Evolutionary conservation across 2,329 filamentous ascomycete species (phyloP).

Genomic region (Juglanconis juglandina): DNA sequence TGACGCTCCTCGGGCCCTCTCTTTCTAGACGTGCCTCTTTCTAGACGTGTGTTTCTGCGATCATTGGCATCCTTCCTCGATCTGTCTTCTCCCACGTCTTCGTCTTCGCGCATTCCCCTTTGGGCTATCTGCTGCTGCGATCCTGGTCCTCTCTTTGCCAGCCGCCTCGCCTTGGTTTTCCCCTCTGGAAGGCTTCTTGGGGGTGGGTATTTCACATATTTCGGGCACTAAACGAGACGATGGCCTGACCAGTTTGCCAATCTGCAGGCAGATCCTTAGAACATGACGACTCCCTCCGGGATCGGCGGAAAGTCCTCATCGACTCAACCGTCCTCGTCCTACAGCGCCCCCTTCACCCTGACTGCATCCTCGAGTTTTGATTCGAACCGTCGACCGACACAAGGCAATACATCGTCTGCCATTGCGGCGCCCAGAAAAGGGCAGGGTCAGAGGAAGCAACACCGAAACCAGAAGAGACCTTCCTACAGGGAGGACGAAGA

Average conservation of each 20-base stretch:
- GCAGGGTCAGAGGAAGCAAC: conserved; percentile 75
- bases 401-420: conserved; percentile 31
- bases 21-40: no score
- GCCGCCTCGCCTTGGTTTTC: neutral
- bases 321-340: conserved; percentile 37
- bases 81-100: no score
- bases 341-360: conserved; percentile 38
- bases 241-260: neutral
- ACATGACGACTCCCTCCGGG: conserved; percentile 32
- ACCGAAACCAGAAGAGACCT: conserved; percentile 76
- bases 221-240: neutral
- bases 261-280: neutral
- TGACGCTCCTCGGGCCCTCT: no score
- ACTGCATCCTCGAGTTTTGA: conserved; percentile 48
- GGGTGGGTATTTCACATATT: neutral
- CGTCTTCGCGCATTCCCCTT: no score
- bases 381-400: conserved; percentile 44
- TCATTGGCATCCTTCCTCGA: no score
- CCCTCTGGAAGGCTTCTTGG: neutral
- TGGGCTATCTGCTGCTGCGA: neutral
- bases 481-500: conserved; percentile 67
- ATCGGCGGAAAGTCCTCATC: conserved; percentile 50
- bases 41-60: no score
- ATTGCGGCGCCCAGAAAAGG: conserved; percentile 63
- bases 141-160: neutral